A percentile compares a stretch with the other conserved stretches of the same genome.
phyloP scores from a whole-genome alignment of 2,329 filamentous ascomycete species.

The Pseudocercospora crystallina region DNA sequence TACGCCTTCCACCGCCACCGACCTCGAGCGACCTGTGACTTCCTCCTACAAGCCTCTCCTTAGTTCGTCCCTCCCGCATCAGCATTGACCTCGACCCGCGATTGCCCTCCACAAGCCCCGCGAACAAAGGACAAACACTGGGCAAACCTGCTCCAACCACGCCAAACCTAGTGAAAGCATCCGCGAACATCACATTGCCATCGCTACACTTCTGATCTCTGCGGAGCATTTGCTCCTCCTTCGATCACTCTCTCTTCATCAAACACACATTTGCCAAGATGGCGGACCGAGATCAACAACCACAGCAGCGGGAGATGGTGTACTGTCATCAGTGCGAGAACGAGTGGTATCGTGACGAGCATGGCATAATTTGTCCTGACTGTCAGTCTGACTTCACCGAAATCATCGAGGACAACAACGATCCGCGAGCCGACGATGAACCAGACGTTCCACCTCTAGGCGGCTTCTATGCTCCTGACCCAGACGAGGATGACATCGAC shows the following conservation, averaged over 20 bases:
- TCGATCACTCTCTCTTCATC: background rate
- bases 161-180: too few species aligned
- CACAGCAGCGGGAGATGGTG: slow-evolving; percentile 64
- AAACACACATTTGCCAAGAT: slow-evolving; percentile 1
- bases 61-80: too few species aligned
- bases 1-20: too few species aligned
- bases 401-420: slow-evolving; percentile 63
- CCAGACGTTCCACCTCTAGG: background rate
- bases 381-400: slow-evolving; percentile 80
- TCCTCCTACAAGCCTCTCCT: too few species aligned
- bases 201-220: background rate
- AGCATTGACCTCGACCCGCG: too few species aligned
- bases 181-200: background rate
- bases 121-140: too few species aligned
- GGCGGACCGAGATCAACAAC: slow-evolving; percentile 17
- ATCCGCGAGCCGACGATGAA: slow-evolving; percentile 53
- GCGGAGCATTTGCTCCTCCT: slow-evolving; percentile 20
- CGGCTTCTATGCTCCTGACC: slow-evolving; percentile 42
- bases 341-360: slow-evolving; percentile 76
- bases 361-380: slow-evolving; percentile 69
- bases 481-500: slow-evolving; percentile 47
- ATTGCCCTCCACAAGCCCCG: too few species aligned
- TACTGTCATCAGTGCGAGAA: slow-evolving; percentile 80
- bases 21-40: too few species aligned
- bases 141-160: too few species aligned